Percentiles rank a stretch among this genome's conserved stretches.
phyloP scores from a whole-genome alignment of 331 rosid species.

The Erythrophleum ivorense region DNA sequence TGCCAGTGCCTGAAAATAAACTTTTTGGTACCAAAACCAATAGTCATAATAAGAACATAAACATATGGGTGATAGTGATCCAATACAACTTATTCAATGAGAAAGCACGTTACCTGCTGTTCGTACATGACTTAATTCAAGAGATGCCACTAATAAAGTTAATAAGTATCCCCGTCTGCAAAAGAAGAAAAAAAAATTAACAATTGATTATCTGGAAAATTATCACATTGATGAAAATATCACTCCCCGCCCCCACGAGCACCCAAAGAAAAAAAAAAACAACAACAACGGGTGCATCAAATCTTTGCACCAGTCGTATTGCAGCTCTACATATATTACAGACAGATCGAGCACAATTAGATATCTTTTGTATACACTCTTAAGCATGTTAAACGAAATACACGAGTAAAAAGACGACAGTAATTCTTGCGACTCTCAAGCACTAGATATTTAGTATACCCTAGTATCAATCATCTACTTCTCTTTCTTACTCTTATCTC shows the following conservation, averaged over 20 bases:
- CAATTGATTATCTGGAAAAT: constrained; percentile 9
- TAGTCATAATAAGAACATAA: not conserved
- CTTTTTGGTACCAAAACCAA: not conserved
- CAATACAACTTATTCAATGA: constrained; percentile 24
- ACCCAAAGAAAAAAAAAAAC: no score
- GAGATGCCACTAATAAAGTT: constrained; percentile 19
- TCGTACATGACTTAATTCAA: constrained; percentile 7
- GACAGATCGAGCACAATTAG: not conserved
- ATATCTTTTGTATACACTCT: not conserved
- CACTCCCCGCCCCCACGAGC: not conserved
- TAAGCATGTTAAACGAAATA: constrained; percentile 3
- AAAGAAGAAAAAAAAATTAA: not conserved
- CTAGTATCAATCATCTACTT: not conserved
- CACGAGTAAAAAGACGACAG: not conserved
- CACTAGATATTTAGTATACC: not conserved
- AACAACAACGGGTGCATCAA: not conserved
- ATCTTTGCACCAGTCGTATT: not conserved
- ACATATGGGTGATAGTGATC: not conserved
- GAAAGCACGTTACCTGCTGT: constrained; percentile 34
- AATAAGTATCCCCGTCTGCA: constrained; percentile 29
- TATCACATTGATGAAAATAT: not conserved
- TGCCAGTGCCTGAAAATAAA: not conserved
- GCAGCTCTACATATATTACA: not conserved
- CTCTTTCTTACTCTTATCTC: constrained; percentile 9
- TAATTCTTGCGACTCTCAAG: not conserved